Evolutionary conservation across 108 stramenopile genomes (phyloP), one percentile per base, ranked within the genome.

Genomic region (Nannochloropsis oceanica): DNA sequence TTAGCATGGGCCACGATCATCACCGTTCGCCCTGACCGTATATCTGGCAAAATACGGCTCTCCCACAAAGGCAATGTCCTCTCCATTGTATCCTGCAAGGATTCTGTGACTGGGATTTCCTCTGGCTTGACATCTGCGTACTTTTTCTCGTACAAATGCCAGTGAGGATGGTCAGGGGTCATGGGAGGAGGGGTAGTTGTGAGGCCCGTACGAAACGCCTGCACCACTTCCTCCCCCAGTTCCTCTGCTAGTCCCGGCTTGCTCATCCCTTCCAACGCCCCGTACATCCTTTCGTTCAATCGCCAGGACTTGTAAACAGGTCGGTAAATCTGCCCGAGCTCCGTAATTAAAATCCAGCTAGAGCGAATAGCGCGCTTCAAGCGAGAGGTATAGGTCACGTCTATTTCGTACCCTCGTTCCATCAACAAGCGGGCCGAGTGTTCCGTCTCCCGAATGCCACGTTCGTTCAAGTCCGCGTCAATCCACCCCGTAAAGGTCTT

Each of bases 1-100:
- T 97, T 96, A 22, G 94, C 95, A 89, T 97, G 96, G 26, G 94
- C 96, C 0, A 96, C 95, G 0, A 97, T 95, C 80, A 97, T 82
- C 20, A 97, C 96, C 87, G 95, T 95, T 1, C 93, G 87, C n/a
- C 96, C 96, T 25, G 88, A 85, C 7, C 85, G 92, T 44, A 97
- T 73, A 87, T 97, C 95, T 42, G 93, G 91, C 59, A 89, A 83
- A 81, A 97, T 96, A 79, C 93, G 92, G n/a, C 92, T 84, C 25
- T 95, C 90, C 95, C 95, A 97, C 10, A 97, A 27, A 10, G 95
- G 95, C 82, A 85, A 86, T 25, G 93, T 95, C 1, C 96, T 91
- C 43, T 93, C 92, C 94, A 95, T 95, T 86, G 95, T 95, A 86
- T 95, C 86, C 84, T 90, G 84, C 12, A 96, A 83, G 9, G 94